phyloP scores from a whole-genome alignment of 2,329 filamentous ascomycete genomes.

The Cytospora paraplurivora region DNA sequence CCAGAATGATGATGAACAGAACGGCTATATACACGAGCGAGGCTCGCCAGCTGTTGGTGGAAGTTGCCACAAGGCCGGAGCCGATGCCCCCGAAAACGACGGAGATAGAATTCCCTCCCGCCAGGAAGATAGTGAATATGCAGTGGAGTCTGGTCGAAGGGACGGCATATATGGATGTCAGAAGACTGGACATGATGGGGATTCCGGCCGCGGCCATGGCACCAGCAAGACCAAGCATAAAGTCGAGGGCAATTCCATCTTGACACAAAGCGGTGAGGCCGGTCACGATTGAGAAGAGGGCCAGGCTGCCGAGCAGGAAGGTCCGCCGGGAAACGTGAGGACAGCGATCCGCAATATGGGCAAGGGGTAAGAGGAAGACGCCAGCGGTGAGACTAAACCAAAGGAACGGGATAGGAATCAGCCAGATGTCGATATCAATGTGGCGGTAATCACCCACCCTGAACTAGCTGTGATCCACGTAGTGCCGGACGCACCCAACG shows the following conservation, averaged over 20 bases:
- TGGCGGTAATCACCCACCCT: not conserved
- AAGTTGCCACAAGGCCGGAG: conserved; percentile 35
- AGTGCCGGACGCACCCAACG: not conserved
- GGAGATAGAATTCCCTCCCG: conserved; percentile 37
- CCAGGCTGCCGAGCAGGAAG: conserved; percentile 36
- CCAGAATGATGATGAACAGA: conserved; percentile 34
- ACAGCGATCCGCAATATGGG: conserved; percentile 1
- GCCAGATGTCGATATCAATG: no score
- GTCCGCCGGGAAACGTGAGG: conserved; percentile 33
- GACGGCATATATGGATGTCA: conserved; percentile 37
- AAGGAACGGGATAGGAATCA: not conserved
- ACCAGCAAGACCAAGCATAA: conserved; percentile 38
- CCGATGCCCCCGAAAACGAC: conserved; percentile 40
- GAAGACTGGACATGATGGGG: conserved; percentile 37
- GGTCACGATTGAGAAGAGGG: conserved; percentile 36
- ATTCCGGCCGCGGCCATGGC: conserved; percentile 39
- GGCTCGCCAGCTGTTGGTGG: conserved; percentile 36
- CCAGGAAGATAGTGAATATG: conserved; percentile 39
- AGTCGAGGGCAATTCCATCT: conserved; percentile 37
- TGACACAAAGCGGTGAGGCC: conserved; percentile 35
- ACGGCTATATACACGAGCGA: conserved; percentile 37
- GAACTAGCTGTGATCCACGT: conserved; percentile 14
- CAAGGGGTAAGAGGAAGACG: conserved; percentile 13
- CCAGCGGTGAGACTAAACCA: conserved; percentile 2
- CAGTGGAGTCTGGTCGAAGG: conserved; percentile 39